A percentile compares a stretch with the other conserved stretches of the same genome.
These are phyloP conservation scores for sweet orange (Citrus sinensis) DNA, from an alignment of 345 rosid genomes.

Conservation along the genomic window DVS_A1.0 CM039167.1:3626501-3627000, in stretches of 20 bases:
- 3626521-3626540: neutral
- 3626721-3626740: conserved; percentile 63
- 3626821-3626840: conserved; percentile 77
- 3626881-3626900: neutral
- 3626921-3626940: neutral
- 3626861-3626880: conserved; percentile 77
- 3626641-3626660: neutral
- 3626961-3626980: neutral
- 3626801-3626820: conserved; percentile 83
- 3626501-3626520: neutral
- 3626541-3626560: conserved; percentile 48
- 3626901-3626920: neutral
- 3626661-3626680: neutral
- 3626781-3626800: conserved; percentile 62
- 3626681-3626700: neutral
- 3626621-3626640: conserved; percentile 81
- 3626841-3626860: conserved; percentile 61
- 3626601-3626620: conserved; percentile 55
- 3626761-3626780: conserved; percentile 80
- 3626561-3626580: conserved; percentile 71
- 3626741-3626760: conserved; percentile 82
- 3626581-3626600: conserved; percentile 78
- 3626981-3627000: neutral
- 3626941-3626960: neutral
- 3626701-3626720: neutral